Evolutionary conservation across 345 rosid species (phyloP).

Genomic region (Pistacia vera): DNA sequence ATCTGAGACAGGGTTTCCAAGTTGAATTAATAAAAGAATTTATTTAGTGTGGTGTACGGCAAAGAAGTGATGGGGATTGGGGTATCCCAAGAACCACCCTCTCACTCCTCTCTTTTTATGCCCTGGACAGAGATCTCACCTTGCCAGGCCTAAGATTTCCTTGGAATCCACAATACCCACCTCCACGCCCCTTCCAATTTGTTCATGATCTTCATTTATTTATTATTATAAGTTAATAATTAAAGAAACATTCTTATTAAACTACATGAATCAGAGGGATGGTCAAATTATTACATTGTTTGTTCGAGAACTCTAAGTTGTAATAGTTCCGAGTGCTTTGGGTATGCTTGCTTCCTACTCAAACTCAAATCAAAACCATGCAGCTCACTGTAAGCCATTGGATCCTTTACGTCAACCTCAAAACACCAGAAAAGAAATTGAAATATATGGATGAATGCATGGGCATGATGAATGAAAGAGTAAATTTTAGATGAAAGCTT

Average conservation of each 20-base stretch:
- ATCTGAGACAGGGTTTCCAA: no score
- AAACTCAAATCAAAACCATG: not conserved
- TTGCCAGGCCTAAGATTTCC: constrained; percentile 32
- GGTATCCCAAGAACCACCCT: constrained; percentile 11
- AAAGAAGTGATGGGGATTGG: constrained; percentile 12
- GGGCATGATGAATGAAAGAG: not conserved
- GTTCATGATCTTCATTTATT: not conserved
- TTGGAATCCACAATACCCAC: constrained; percentile 24
- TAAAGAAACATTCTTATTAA: not conserved
- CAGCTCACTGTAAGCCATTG: not conserved
- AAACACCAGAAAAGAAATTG: not conserved
- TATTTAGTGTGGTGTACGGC: constrained; percentile 22
- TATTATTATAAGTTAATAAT: not conserved
- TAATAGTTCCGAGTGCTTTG: not conserved
- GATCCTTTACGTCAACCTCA: not conserved
- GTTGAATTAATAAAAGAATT: no score
- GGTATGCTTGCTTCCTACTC: not conserved
- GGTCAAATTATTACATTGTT: not conserved
- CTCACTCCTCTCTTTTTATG: constrained; percentile 9
- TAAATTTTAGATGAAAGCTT: not conserved
- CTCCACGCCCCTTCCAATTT: constrained; percentile 7
- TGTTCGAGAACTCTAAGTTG: not conserved
- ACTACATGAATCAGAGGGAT: not conserved
- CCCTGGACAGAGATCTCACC: constrained; percentile 24
- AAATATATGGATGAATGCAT: not conserved